Base-by-base conservation (phyloP, 768 basidiomycete species). In the Gymnopilus junonius region DNA sequence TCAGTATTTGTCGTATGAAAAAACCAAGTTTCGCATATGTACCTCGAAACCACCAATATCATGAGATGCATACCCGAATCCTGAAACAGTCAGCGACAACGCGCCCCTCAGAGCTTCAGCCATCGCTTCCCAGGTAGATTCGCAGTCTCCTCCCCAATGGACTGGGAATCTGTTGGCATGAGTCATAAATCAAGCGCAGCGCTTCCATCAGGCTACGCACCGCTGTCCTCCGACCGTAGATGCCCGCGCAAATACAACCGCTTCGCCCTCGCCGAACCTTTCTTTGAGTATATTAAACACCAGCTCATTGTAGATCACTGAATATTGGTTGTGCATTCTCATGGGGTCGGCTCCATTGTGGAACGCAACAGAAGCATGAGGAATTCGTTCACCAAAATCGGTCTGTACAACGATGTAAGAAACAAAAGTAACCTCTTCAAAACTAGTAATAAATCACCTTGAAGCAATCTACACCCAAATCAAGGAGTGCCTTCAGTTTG, bases 1-100 rank as follows among this genome's bases (percentile, higher is more conserved):
- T 43, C 20, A 31, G 8, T 11, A 32, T 8, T 17, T 11, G 21
- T 6, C 17, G 27, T 43, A 15, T 15, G 15, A 29, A 29, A 27
- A 20, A 35, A 39, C 7, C 5, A 31, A 55, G 11, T 10, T 32
- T 51, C 17, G 65, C 78, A 46, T 48, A n/a, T n/a, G n/a, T n/a
- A 83, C 86, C 78, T 92, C 90, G 65, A 91, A 92, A 1, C 90
- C 90, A 25, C 90, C 91, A 59, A 93, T 90, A 69, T 93, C 91
- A 72, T 90, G 89, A 17, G 87, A 87, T 7, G 88, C 84, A 74
- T 85, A 92, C 0, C 83, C 88, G 67, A 91, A 93, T 1, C 91
- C 90, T 31, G 89, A 90, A 4, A 82, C 62, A 1, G 87, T 88
- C 58, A 92, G 73, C 39, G 87, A 87, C n/a, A 93, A 74, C 17